Percentiles rank a stretch among this genome's conserved stretches.
Conservation (phyloP, 208 protist species). For the Acanthamoeba royreba region DNA sequence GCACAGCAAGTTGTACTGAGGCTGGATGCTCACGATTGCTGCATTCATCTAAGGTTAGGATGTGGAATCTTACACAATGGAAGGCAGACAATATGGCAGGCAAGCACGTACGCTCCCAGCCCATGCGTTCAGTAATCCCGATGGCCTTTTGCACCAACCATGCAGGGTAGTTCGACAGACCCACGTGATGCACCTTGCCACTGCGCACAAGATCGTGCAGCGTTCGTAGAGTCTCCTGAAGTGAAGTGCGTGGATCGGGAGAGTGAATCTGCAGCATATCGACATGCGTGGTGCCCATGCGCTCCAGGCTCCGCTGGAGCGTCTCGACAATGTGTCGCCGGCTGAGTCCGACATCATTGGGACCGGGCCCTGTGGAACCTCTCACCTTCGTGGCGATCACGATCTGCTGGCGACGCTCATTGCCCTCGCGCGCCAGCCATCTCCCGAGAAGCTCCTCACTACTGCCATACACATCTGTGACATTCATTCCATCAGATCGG, state of each 20-base stretch:
- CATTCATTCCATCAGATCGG: neutral
- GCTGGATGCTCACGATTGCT: conserved; percentile 14
- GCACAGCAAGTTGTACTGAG: conserved; percentile 18
- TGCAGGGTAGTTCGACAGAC: neutral
- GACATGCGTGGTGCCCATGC: neutral
- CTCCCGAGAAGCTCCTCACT: neutral
- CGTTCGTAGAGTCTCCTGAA: neutral
- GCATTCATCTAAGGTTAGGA: too few species aligned
- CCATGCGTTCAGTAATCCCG: neutral
- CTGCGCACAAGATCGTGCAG: conserved; percentile 28
- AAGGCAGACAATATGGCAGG: neutral
- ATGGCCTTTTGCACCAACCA: conserved; percentile 21
- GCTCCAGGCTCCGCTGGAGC: neutral
- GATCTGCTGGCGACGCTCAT: neutral
- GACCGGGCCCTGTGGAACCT: neutral
- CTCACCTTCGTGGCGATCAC: conserved; percentile 7
- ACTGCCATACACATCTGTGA: neutral
- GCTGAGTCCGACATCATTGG: neutral
- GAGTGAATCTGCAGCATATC: conserved; percentile 5
- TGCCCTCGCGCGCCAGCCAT: neutral
- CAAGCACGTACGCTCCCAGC: neutral
- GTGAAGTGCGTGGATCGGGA: neutral
- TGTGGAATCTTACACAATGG: too few species aligned
- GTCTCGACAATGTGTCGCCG: neutral
- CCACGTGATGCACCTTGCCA: conserved; percentile 12